A percentile compares a stretch with the other conserved stretches of the same genome.
These are phyloP conservation scores for Hyparrhenia diplandra DNA, from an alignment of 176 grass and related monocot species.

Conservation along the genomic window DNA sequence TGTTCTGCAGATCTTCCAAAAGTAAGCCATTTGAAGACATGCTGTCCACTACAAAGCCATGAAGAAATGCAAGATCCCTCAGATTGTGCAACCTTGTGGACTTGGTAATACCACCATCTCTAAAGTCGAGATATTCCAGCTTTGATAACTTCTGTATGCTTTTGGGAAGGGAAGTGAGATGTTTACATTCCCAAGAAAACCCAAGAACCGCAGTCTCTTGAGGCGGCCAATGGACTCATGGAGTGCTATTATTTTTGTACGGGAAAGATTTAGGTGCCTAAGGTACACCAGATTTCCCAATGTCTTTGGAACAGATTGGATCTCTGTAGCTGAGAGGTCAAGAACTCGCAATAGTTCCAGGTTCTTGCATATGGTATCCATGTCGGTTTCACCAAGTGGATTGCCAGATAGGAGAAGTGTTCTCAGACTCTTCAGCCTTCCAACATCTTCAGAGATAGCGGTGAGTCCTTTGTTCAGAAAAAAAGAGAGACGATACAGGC, in stretches of 20 bases:
- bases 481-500: background rate
- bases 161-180: constrained; percentile 16
- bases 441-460: background rate
- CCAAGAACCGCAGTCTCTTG: constrained; percentile 35
- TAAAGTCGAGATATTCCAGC: constrained; percentile 32
- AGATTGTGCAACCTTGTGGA: constrained; percentile 17
- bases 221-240: constrained; percentile 16
- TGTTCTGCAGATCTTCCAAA: constrained; percentile 26
- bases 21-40: background rate
- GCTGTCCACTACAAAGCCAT: constrained; percentile 21
- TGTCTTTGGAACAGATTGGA: constrained; percentile 22
- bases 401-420: constrained; percentile 30
- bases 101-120: background rate
- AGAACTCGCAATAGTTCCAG: constrained; percentile 11
- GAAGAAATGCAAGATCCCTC: constrained; percentile 10
- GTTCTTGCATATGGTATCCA: constrained; percentile 1
- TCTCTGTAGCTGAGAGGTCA: constrained; percentile 18
- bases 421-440: constrained; percentile 10
- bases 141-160: constrained; percentile 12
- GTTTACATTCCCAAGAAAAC: background rate
- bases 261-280: constrained; percentile 37
- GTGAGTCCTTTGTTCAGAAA: constrained; percentile 4
- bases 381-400: background rate
- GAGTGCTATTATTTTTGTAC: constrained; percentile 13
- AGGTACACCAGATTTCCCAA: constrained; percentile 30